Conservation (phyloP, 1,284 basidiomycete genomes). For the Rhodotorula sp. region DNA sequence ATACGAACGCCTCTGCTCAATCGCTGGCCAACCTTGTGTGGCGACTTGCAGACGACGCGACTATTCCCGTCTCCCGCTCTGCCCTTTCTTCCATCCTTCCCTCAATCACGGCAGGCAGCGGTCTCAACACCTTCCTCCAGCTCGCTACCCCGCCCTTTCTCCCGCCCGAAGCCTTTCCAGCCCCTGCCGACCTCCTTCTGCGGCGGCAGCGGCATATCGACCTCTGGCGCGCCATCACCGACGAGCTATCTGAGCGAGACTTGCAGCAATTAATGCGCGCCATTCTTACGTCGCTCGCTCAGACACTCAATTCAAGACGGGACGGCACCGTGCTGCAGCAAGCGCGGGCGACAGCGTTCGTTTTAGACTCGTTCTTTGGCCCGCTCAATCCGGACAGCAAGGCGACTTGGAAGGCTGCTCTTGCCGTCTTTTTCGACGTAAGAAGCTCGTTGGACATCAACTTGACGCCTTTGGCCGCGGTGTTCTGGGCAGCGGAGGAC, state of each 20-base stretch:
- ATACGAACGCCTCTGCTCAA: neutral
- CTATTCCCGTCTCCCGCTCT: neutral
- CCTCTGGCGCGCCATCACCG: conserved; percentile 13
- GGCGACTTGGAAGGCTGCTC: neutral
- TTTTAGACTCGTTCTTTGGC: conserved; percentile 24
- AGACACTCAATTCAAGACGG: neutral
- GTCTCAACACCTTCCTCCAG: conserved; percentile 11
- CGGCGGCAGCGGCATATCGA: conserved; percentile 12
- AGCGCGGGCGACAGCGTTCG: conserved; percentile 3
- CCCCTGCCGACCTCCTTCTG: conserved; percentile 11
- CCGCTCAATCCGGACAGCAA: neutral
- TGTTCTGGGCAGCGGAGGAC: conserved; percentile 1
- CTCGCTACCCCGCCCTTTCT: conserved; percentile 10
- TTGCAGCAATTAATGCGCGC: conserved; percentile 14
- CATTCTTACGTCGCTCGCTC: conserved; percentile 12
- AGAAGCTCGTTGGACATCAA: neutral
- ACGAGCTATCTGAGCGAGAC: conserved; percentile 24
- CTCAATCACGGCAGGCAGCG: neutral
- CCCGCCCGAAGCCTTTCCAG: conserved; percentile 16
- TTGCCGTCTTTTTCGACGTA: conserved; percentile 4
- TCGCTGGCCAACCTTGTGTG: conserved; percentile 17
- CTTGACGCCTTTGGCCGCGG: neutral
- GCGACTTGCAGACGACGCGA: conserved; percentile 5
- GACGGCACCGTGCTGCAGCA: neutral
- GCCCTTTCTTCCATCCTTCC: conserved; percentile 11